Evolutionary conservation across 441 rosid genomes (phyloP), one percentile per base, ranked within the genome.

Genomic region (Omphalea diandra): DNA sequence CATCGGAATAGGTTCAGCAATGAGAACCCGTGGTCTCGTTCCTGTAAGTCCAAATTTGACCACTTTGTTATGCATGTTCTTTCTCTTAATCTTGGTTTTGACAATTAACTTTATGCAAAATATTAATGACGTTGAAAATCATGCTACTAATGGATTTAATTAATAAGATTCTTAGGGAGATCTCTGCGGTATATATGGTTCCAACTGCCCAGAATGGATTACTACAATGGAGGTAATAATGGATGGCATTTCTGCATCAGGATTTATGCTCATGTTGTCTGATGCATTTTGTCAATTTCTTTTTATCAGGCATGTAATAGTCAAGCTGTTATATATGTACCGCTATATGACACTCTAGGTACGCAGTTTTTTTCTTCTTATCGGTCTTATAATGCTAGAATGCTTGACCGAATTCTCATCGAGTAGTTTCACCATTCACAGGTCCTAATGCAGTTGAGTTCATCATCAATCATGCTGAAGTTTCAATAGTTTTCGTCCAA

Each of bases 391-490:
- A n/a, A n/a, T n/a, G n/a, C n/a, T n/a, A n/a, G n/a, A n/a, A n/a
- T n/a, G n/a, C n/a, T n/a, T n/a, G n/a, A n/a, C n/a, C n/a, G n/a
- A n/a, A n/a, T 12, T 47, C 31, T 24, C 38, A 61, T 20, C 43
- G 41, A 27, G 68, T 65, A 22, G 40, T 12, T 5, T 46, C 44
- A 22, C 1, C 35, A 61, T 20, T 75, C 7, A 7, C 84, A 94
- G 98, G 97, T n/a, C 82, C 93, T 58, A 85, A 90, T 70, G 99
- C 97, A 17, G 94, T 94, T 68, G 97, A 90, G 80, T 91, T 91
- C 76, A 87, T 91, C 80, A 82, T 90, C 47, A 94, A 94, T 70
- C 98, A 94, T 65, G 97, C 97, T 7, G 95, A 90, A 82, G 84
- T 94, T 81, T 87, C 94, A 0, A 63, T 91, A 5, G 89, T 83